A percentile compares a stretch with the other conserved stretches of the same genome.
phyloP scores from a whole-genome alignment of 1,284 basidiomycete species.

The Sporisorium iseilematis-ciliati region DNA sequence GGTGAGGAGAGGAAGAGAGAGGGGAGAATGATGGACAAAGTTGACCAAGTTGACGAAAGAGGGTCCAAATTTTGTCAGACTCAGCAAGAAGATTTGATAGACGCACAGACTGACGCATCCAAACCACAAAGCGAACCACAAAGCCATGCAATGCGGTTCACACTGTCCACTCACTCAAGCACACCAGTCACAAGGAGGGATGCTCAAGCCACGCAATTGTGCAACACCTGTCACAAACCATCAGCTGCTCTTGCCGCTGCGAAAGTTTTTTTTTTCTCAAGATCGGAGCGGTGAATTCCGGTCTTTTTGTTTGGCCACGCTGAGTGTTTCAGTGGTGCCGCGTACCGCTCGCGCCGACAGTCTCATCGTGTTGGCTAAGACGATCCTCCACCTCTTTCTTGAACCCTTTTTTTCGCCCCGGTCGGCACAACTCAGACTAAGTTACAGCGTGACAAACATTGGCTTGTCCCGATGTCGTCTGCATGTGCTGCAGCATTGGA shows the following conservation, averaged over 20 bases:
- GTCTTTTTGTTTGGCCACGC: background rate
- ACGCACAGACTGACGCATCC: background rate
- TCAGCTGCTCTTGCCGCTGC: background rate
- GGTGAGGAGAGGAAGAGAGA: background rate
- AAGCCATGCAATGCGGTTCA: too few species aligned
- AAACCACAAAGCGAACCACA: background rate
- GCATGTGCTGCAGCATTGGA: too few species aligned
- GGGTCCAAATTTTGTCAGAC: constrained; percentile 2
- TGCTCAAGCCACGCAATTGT: background rate
- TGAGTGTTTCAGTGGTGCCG: background rate
- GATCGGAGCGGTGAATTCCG: constrained; percentile 6
- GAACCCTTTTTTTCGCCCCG: too few species aligned
- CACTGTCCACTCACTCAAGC: background rate
- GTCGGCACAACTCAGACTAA: too few species aligned
- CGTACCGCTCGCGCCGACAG: too few species aligned
- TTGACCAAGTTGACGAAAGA: background rate
- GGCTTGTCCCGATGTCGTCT: too few species aligned
- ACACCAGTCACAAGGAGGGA: too few species aligned
- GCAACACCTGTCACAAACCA: background rate
- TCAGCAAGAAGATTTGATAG: constrained; percentile 1
- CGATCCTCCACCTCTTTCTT: constrained; percentile 2
- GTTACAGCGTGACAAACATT: too few species aligned
- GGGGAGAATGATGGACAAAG: background rate
- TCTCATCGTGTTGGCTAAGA: constrained; percentile 3
- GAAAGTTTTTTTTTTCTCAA: background rate